Conservation (phyloP, 805 yeast species). For the Saccharomyces eubayanus region DNA sequence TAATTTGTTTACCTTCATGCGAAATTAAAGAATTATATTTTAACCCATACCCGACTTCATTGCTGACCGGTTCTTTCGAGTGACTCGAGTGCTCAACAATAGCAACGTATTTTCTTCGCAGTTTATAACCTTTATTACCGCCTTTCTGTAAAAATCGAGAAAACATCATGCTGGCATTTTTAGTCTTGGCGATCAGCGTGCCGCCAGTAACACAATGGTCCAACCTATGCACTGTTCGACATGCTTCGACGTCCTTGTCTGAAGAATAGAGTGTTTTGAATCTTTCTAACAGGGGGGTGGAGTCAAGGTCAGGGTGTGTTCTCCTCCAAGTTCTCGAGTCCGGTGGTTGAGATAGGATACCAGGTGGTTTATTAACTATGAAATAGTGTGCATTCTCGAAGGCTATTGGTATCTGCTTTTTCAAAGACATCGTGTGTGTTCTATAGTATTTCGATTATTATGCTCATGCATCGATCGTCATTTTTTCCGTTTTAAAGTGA, state of each 20-base stretch:
- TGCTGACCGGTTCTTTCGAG: constrained; percentile 1
- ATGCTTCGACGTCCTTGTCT: constrained; percentile 1
- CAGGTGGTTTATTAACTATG: constrained; percentile 33
- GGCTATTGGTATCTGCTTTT: constrained; percentile 5
- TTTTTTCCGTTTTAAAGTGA: background rate
- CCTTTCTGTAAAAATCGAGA: constrained; percentile 29
- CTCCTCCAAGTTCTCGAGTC: constrained; percentile 9
- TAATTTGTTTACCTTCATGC: constrained; percentile 1
- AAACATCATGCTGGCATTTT: constrained; percentile 29
- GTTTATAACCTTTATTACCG: constrained; percentile 31
- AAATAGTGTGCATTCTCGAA: constrained; percentile 20
- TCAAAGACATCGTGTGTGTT: background rate
- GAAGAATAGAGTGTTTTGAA: constrained; percentile 5
- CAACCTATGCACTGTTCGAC: constrained; percentile 33
- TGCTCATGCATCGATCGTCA: background rate
- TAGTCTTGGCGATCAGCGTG: constrained; percentile 30
- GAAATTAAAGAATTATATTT: background rate
- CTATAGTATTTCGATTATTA: background rate
- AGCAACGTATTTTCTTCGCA: constrained; percentile 33
- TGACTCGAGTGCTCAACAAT: constrained; percentile 8
- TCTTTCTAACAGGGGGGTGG: constrained; percentile 16
- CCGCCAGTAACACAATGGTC: constrained; percentile 38
- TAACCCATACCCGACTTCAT: constrained; percentile 11
- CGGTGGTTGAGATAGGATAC: constrained; percentile 30
- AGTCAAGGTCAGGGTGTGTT: constrained; percentile 5